Evolutionary conservation across 129 eudicot species (phyloP).

Genomic region (Centrapalus pauciflorus): DNA sequence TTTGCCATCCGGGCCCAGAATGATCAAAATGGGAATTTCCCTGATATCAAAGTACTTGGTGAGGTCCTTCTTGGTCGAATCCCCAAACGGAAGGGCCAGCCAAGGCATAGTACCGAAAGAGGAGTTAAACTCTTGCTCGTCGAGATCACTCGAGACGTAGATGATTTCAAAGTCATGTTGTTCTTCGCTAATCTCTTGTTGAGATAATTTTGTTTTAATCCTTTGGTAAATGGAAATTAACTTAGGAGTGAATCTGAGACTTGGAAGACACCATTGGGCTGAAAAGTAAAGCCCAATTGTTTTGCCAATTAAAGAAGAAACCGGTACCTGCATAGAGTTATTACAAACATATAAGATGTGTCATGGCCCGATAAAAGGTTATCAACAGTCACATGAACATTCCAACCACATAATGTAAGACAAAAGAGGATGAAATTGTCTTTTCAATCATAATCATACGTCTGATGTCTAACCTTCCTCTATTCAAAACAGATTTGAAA

Average conservation of each 20-base stretch:
- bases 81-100: conserved; percentile 70
- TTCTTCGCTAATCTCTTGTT: conserved; percentile 4
- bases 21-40: conserved; percentile 61
- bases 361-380: not conserved
- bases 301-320: conserved; percentile 54
- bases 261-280: conserved; percentile 83
- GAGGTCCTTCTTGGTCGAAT: conserved; percentile 40
- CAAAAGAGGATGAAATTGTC: no score
- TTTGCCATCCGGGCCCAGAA: conserved; percentile 87
- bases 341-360: not conserved
- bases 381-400: no score
- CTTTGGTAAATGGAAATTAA: conserved; percentile 62
- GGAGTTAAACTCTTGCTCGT: conserved; percentile 39
- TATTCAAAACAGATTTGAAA: no score
- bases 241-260: conserved; percentile 62
- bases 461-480: no score
- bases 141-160: conserved; percentile 56
- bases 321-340: conserved; percentile 39
- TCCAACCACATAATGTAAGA: no score
- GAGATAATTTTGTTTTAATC: conserved; percentile 41
- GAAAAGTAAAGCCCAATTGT: conserved; percentile 85
- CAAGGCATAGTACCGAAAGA: conserved; percentile 62
- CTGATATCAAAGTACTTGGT: conserved; percentile 64
- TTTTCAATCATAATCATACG: no score
- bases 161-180: conserved; percentile 59